phyloP scores from a whole-genome alignment of 208 protist species.

The Phytomonas francai region DNA sequence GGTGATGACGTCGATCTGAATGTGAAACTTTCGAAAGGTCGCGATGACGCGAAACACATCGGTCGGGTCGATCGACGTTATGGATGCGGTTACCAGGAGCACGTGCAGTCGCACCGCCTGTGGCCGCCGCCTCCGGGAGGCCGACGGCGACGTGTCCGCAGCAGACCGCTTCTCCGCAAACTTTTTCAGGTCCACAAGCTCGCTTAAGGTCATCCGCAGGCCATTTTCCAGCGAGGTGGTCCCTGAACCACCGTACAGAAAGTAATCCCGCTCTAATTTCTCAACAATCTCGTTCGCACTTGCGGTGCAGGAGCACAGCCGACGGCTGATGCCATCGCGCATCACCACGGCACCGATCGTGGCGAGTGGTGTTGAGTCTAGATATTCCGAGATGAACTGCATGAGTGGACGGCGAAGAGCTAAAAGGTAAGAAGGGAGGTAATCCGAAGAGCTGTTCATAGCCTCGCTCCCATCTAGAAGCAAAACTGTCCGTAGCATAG shows the following conservation, averaged over 20 bases:
- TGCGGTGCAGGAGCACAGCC: slow-evolving; percentile 50
- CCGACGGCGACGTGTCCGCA: neutral
- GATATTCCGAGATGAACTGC: slow-evolving; percentile 43
- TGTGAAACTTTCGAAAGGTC: slow-evolving; percentile 27
- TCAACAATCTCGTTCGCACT: slow-evolving; percentile 55
- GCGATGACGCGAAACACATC: slow-evolving; percentile 67
- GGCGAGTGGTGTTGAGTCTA: slow-evolving; percentile 63
- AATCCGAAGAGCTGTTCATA: slow-evolving; percentile 76
- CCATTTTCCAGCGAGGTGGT: slow-evolving; percentile 73
- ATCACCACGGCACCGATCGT: slow-evolving; percentile 72
- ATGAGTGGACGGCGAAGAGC: slow-evolving; percentile 58
- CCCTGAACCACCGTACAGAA: slow-evolving; percentile 71
- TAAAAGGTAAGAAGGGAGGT: slow-evolving; percentile 75
- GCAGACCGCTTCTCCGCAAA: slow-evolving; percentile 17
- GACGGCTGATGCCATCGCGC: slow-evolving; percentile 62
- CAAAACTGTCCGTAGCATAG: slow-evolving; percentile 70
- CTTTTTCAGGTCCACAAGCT: slow-evolving; percentile 68
- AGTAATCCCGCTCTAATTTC: slow-evolving; percentile 67
- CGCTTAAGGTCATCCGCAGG: slow-evolving; percentile 60
- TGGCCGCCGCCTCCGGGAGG: slow-evolving; percentile 8
- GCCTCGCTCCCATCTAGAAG: slow-evolving; percentile 79
- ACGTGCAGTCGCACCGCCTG: slow-evolving; percentile 39
- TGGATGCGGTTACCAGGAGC: slow-evolving; percentile 58
- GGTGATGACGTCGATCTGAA: slow-evolving; percentile 59
- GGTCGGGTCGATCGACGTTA: slow-evolving; percentile 72